Conservation (phyloP, 345 rosid genomes). For the Laguncularia racemosa region DNA sequence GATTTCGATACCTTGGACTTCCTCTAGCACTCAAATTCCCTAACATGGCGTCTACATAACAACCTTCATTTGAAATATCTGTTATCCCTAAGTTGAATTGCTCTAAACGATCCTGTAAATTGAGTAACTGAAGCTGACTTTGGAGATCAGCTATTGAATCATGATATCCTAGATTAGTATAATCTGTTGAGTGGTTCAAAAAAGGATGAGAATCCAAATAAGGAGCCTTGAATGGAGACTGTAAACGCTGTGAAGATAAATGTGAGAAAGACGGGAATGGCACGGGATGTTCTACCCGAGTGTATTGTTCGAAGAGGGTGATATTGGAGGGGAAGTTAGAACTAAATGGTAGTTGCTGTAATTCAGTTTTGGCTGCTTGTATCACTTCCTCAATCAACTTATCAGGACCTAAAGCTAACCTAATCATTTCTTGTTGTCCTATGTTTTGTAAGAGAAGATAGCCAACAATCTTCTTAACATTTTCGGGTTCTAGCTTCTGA, state of each 20-base stretch:
- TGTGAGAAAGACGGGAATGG: constrained; percentile 19
- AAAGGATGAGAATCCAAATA: constrained; percentile 14
- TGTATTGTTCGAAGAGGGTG: constrained; percentile 23
- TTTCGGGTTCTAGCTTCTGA: constrained; percentile 45
- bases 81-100: constrained; percentile 14
- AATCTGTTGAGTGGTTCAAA: constrained; percentile 19
- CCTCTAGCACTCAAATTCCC: constrained; percentile 20
- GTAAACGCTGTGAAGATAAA: constrained; percentile 11
- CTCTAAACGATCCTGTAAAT: constrained; percentile 38
- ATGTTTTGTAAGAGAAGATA: constrained; percentile 35
- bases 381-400: constrained; percentile 31
- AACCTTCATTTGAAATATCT: constrained; percentile 27
- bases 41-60: constrained; percentile 21
- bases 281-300: constrained; percentile 14
- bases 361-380: constrained; percentile 33
- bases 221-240: constrained; percentile 13
- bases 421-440: constrained; percentile 38
- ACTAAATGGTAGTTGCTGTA: constrained; percentile 24
- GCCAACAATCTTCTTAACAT: constrained; percentile 41
- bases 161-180: neutral
- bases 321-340: constrained; percentile 17
- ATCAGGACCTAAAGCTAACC: constrained; percentile 40
- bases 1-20: constrained; percentile 15
- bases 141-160: constrained; percentile 18
- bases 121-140: constrained; percentile 27